phyloP scores from a whole-genome alignment of 345 rosid species.

The Linum trigynum region DNA sequence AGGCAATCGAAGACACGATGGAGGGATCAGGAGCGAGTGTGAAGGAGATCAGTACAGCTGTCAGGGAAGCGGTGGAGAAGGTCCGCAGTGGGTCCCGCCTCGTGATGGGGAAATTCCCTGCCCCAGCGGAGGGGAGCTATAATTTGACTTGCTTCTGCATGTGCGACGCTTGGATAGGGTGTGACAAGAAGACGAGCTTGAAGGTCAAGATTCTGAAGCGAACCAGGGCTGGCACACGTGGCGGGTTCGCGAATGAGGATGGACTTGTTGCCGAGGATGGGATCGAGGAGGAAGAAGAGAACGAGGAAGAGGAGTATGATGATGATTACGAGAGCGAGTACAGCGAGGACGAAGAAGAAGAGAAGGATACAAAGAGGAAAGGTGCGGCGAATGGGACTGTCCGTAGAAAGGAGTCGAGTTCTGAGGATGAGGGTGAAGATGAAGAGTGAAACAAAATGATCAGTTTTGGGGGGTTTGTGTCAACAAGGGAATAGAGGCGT shows the following conservation, averaged over 20 bases:
- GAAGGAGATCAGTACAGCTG: slow-evolving; percentile 60
- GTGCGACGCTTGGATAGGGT: slow-evolving; percentile 94
- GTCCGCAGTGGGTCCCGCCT: slow-evolving; percentile 77
- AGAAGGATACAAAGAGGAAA: slow-evolving; percentile 54
- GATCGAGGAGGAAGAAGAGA: slow-evolving; percentile 86
- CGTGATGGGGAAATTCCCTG: slow-evolving; percentile 86
- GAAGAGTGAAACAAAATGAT: slow-evolving; percentile 39
- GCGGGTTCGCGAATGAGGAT: slow-evolving; percentile 55
- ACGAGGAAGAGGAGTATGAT: slow-evolving; percentile 74
- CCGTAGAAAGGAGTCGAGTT: slow-evolving; percentile 42
- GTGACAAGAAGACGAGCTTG: slow-evolving; percentile 55
- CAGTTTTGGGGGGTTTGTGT: slow-evolving; percentile 7
- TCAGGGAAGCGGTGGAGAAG: slow-evolving; percentile 63
- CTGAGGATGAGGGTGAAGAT: slow-evolving; percentile 63
- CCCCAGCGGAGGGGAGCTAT: slow-evolving; percentile 78
- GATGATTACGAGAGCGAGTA: slow-evolving; percentile 88
- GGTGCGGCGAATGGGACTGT: slow-evolving; percentile 50
- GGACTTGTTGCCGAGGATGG: slow-evolving; percentile 72
- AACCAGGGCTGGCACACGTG: slow-evolving; percentile 76
- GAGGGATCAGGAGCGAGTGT: slow-evolving; percentile 81
- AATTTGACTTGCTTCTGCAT: slow-evolving; percentile 77
- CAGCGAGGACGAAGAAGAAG: slow-evolving; percentile 83
- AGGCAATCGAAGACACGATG: slow-evolving; percentile 81
- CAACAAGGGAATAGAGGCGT: neutral
- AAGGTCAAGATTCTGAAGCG: slow-evolving; percentile 78